phyloP scores from a whole-genome alignment of 345 rosid genomes.

The Cardamine resedifolia region DNA sequence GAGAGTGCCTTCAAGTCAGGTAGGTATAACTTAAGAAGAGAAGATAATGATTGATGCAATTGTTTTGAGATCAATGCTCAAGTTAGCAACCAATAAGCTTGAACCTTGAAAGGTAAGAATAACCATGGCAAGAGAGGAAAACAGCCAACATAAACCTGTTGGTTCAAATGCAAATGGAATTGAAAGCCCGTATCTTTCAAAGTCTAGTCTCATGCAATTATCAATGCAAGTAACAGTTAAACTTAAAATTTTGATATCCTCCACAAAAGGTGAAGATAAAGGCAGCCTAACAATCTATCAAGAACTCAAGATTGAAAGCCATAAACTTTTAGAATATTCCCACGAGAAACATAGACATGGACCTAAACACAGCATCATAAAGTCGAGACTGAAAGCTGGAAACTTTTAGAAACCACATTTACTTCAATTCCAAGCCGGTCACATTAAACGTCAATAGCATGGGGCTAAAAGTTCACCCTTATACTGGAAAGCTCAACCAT shows the following conservation, averaged over 20 bases:
- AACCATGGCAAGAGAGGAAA: not conserved
- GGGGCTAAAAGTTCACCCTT: not conserved
- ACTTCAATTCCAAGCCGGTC: not conserved
- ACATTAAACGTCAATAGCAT: not conserved
- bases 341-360: not conserved
- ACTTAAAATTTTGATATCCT: not conserved
- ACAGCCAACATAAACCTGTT: not conserved
- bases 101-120: not conserved
- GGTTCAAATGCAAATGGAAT: not conserved
- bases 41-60: not conserved
- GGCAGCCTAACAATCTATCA: constrained; percentile 1
- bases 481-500: constrained; percentile 43
- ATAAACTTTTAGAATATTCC: not conserved
- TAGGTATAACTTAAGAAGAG: not conserved
- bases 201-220: not conserved
- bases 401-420: constrained; percentile 8
- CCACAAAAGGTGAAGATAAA: not conserved
- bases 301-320: constrained; percentile 16
- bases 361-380: constrained; percentile 26
- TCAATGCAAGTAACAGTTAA: not conserved
- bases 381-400: not conserved
- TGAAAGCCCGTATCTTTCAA: not conserved
- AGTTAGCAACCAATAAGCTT: not conserved
- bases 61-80: not conserved
- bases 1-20: constrained; percentile 21